Conservation (phyloP, 2,329 filamentous ascomycete species). For the Fusarium armeniacum region DNA sequence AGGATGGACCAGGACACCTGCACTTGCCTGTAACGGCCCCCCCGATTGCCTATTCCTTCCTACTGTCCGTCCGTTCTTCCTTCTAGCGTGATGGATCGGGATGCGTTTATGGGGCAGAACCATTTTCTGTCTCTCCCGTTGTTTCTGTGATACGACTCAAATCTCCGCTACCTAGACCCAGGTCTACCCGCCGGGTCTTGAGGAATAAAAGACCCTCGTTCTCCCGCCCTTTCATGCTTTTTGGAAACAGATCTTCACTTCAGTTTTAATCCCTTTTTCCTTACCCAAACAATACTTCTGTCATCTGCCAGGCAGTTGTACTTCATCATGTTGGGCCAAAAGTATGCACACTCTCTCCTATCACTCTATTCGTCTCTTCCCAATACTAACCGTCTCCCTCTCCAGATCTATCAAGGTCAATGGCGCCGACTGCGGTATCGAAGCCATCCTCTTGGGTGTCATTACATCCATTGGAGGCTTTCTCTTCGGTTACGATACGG, state of each 20-base stretch:
- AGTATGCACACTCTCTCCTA: conserved; percentile 26
- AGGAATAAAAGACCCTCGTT: conserved; percentile 42
- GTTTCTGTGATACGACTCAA: conserved; percentile 24
- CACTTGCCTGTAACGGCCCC: conserved; percentile 16
- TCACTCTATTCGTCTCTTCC: not conserved
- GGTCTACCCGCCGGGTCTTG: conserved; percentile 7
- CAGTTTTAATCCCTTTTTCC: conserved; percentile 20
- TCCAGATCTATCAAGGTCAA: conserved; percentile 59
- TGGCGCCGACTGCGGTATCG: conserved; percentile 59
- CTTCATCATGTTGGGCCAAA: conserved; percentile 48
- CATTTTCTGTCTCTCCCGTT: conserved; percentile 12
- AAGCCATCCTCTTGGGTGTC: conserved; percentile 61
- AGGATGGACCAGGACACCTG: conserved; percentile 6
- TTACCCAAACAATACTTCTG: conserved; percentile 11
- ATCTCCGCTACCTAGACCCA: conserved; percentile 22
- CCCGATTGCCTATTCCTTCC: conserved; percentile 18
- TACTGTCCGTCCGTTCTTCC: conserved; percentile 3
- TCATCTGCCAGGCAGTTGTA: conserved; percentile 29
- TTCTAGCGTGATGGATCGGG: conserved; percentile 12
- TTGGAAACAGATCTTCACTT: conserved; percentile 26
- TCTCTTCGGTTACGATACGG: conserved; percentile 75
- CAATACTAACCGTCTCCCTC: conserved; percentile 12
- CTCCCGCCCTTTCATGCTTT: conserved; percentile 24
- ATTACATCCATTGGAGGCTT: conserved; percentile 72
- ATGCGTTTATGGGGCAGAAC: conserved; percentile 14